A percentile compares a stretch with the other conserved stretches of the same genome.
These are phyloP conservation scores for Citropsis articulata DNA, from an alignment of 345 rosid genomes.

Conservation along the genomic window DNA sequence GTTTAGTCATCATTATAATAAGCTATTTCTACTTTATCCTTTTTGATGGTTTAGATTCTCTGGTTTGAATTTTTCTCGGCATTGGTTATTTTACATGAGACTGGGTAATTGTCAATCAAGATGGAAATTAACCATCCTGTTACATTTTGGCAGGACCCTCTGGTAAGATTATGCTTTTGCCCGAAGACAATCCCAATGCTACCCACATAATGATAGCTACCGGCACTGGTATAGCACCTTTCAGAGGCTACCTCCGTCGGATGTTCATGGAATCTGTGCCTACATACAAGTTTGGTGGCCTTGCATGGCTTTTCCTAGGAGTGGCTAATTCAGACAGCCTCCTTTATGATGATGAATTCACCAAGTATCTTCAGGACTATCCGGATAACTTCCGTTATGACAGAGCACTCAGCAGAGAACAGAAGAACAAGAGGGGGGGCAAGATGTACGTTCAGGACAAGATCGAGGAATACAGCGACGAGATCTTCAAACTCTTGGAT, in stretches of 20 bases:
- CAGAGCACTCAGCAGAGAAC: slow-evolving; percentile 86
- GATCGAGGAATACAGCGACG: slow-evolving; percentile 94
- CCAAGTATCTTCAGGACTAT: slow-evolving; percentile 66
- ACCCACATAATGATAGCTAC: slow-evolving; percentile 98
- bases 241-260: slow-evolving; percentile 85
- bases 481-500: slow-evolving; percentile 86
- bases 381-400: slow-evolving; percentile 85
- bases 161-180: slow-evolving; percentile 97
- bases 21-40: neutral
- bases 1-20: neutral
- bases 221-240: slow-evolving; percentile 96
- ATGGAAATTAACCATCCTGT: neutral
- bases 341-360: slow-evolving; percentile 86
- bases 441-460: slow-evolving; percentile 98
- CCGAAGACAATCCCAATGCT: slow-evolving; percentile 76
- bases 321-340: slow-evolving; percentile 96
- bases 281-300: slow-evolving; percentile 76
- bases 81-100: neutral
- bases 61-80: neutral
- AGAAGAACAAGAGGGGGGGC: slow-evolving; percentile 90
- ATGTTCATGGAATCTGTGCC: slow-evolving; percentile 96
- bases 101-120: neutral
- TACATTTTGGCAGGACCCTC: slow-evolving; percentile 71
- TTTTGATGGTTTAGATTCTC: neutral
- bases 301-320: slow-evolving; percentile 97